Evolutionary conservation across 2,329 filamentous ascomycete species (phyloP).

Genomic region (Fusarium dlaminii): DNA sequence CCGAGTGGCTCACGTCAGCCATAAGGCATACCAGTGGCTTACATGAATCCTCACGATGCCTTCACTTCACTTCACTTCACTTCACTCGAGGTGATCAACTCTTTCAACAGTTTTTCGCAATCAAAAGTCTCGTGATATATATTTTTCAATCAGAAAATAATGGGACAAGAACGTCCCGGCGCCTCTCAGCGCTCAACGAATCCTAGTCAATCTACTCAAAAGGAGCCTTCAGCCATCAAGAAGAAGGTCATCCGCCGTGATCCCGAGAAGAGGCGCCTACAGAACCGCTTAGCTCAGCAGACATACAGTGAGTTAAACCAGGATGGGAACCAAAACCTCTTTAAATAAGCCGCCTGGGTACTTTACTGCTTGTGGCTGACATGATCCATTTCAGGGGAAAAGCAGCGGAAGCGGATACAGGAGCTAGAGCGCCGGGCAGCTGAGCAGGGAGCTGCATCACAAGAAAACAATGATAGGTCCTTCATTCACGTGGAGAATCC

Average conservation of each 20-base stretch:
- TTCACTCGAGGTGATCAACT: not conserved
- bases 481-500: not conserved
- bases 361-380: conserved; percentile 30
- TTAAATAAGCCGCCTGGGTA: not conserved
- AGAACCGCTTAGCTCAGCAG: conserved; percentile 60
- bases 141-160: not conserved
- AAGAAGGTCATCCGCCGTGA: conserved; percentile 34
- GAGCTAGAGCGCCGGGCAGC: conserved; percentile 41
- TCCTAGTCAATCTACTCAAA: not conserved
- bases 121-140: not conserved
- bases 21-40: conserved; percentile 23
- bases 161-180: conserved; percentile 18
- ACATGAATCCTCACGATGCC: conserved; percentile 16
- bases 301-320: conserved; percentile 51
- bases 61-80: not conserved
- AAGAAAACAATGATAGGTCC: not conserved
- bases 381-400: conserved; percentile 42
- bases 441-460: not conserved
- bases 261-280: conserved; percentile 40
- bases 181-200: not conserved
- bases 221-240: conserved; percentile 2
- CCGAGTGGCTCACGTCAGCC: conserved; percentile 41
- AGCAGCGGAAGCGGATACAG: conserved; percentile 41
- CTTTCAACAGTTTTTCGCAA: not conserved
- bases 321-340: too few species aligned